Base-by-base conservation (phyloP, 2,329 filamentous ascomycete species). In the Aspergillus novofumigatus region DNA sequence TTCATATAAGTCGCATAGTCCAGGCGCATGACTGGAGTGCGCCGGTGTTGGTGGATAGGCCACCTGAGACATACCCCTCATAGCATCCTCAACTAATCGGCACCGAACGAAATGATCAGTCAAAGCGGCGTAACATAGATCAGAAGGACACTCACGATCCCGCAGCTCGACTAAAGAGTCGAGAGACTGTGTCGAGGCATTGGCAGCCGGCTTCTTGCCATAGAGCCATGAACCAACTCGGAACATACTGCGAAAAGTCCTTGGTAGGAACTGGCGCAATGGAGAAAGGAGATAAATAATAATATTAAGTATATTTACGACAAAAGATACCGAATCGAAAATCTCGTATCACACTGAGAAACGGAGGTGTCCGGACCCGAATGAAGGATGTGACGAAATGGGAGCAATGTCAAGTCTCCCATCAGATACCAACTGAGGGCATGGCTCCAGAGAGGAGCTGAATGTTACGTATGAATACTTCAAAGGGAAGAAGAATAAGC, bases 111-210 rank as follows among this genome's bases (percentile, higher is more conserved):
- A 48, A 48, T 35, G 35, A 56, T 68, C 53, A 69, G 65, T 49
- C 57, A 59, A n/a, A 63, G 56, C 59, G 61, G 50, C 50, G 61
- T 52, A 62, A 50, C 49, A 42, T 20, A 25, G 45, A 35, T 21
- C 32, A 21, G 10, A 49, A 25, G 45, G 49, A 53, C 45, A 72
- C 71, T 62, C 67, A 79, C 77, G 73, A 59, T 79, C 74, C 63
- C 82, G 79, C 51, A 83, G 75, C 72, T 87, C 85, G 60, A 81
- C 79, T 51, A 83, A 67, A 60, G 83, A 80, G 67, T 81, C 83
- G 57, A 87, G 66, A 45, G 81, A 85, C 68, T 80, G 81, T 11
- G 80, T 81, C 44, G 81, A 81, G 51, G 75, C 71, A 66, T 67
- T 74, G 55, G 63, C 58, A 45, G 64, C 68, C 23, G 70, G 67